A percentile compares a stretch with the other conserved stretches of the same genome.
Evolutionary conservation across 371 early-diverging fungal genomes (phyloP).

Genomic region (Rhizopus sp.): DNA sequence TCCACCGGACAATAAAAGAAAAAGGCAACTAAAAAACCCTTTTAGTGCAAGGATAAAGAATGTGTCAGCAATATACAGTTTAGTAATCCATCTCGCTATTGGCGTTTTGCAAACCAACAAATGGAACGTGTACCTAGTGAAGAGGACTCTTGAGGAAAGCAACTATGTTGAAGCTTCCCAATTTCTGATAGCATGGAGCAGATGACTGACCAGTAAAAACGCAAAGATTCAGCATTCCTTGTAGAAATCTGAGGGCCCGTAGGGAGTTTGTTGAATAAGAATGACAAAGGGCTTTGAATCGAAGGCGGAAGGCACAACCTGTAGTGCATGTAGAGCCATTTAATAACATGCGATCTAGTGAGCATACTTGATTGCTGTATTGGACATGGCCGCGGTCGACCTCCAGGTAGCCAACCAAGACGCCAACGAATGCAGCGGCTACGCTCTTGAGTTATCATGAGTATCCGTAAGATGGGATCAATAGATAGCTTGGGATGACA

Average conservation of each 20-base stretch:
- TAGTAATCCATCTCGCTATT: no score
- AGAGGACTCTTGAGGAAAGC: background rate
- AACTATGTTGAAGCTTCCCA: background rate
- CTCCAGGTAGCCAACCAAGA: conserved; percentile 3
- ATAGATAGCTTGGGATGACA: conserved; percentile 2
- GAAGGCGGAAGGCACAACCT: background rate
- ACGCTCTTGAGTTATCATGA: background rate
- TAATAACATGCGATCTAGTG: background rate
- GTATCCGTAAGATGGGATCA: conserved; percentile 7
- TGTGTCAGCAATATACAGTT: no score
- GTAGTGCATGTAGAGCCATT: background rate
- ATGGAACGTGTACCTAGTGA: background rate
- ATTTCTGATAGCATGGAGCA: conserved; percentile 5
- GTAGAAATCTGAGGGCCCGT: background rate
- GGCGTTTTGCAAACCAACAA: conserved; percentile 1
- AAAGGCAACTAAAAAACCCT: conserved; percentile 1
- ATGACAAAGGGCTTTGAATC: background rate
- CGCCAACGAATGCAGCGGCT: conserved; percentile 14
- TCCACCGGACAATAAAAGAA: no score
- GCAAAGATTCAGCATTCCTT: background rate
- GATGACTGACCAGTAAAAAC: background rate
- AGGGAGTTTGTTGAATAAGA: conserved; percentile 4
- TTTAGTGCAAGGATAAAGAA: background rate
- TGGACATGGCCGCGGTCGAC: background rate
- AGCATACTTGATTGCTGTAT: background rate